Evolutionary conservation across 179 eudicot species (phyloP), one percentile per base, ranked within the genome.

Genomic region (Camellia oleifera): DNA sequence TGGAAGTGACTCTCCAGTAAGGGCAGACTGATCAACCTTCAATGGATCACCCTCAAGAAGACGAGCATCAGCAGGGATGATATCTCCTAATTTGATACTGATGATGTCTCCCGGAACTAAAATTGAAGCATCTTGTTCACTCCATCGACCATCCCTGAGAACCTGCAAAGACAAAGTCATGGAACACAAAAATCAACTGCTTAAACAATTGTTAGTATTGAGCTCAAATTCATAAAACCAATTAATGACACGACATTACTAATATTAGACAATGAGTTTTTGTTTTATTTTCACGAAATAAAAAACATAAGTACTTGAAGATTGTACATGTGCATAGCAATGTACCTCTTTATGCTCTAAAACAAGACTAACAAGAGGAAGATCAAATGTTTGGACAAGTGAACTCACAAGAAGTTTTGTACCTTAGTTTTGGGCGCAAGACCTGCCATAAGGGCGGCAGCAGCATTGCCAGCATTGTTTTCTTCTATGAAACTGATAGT

Each of bases 381-480:
- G 14, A 56, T 4, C 14, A 10, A 56, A 32, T 1, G 40, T 32
- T 32, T 32, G 40, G 2, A 32, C 12, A 2, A 0, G 77, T 57
- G 12, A 14, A 13, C 45, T 50, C 52, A 17, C 45, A 4, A 61
- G 18, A 3, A 64, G 44, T 7, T 17, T 54, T 64, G 72, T 87
- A 90, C 95, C 89, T 92, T 92, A 14, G 98, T 90, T 72, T 94
- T 92, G 18, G 97, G 97, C 80, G 98, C 98, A 77, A 94, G 97
- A 82, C 92, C 92, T 80, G 97, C 97, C 98, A 94, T 94, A 79
- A 94, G 98, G 2, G 98, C 92, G 0, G 98, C 97, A 56, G 98
- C 98, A 52, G 98, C 98, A 75, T 93, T 92, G 3, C 98, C 98
- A 40, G 98, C 98, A 82, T 91, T 92, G 88, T 94, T 94, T 79